These are phyloP conservation scores for Botryobasidium botryosum DNA, from an alignment of 768 basidiomycete genomes.

Conservation along the genomic window DNA sequence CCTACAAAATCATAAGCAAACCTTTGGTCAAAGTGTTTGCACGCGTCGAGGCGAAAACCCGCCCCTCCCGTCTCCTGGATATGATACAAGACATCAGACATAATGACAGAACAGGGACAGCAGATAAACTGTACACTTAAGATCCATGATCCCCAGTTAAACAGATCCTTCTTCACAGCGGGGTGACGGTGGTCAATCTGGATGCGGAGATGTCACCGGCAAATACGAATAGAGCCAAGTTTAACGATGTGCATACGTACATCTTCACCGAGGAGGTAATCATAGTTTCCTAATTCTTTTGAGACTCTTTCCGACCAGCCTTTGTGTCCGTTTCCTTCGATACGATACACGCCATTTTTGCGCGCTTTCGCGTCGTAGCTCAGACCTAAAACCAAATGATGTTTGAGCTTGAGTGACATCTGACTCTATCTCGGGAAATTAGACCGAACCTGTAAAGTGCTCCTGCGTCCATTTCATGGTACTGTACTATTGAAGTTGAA, in stretches of 20 bases:
- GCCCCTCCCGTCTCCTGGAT: constrained; percentile 23
- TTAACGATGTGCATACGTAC: too few species aligned
- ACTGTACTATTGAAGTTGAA: constrained; percentile 38
- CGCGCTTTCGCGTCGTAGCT: constrained; percentile 66
- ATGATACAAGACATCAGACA: neutral
- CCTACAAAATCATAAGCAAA: constrained; percentile 58
- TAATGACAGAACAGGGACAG: neutral
- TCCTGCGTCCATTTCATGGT: constrained; percentile 52
- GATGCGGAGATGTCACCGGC: too few species aligned
- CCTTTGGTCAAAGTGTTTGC: constrained; percentile 68
- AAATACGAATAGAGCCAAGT: too few species aligned
- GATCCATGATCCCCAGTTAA: constrained; percentile 67
- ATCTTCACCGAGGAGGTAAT: constrained; percentile 61
- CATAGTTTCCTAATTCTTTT: constrained; percentile 73
- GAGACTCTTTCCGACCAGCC: constrained; percentile 76
- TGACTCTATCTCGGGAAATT: neutral
- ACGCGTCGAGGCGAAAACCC: constrained; percentile 80
- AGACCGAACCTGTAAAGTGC: constrained; percentile 52
- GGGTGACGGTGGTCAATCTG: constrained; percentile 77
- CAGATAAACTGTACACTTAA: constrained; percentile 26
- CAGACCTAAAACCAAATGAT: constrained; percentile 31
- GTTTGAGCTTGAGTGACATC: neutral
- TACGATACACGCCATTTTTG: constrained; percentile 51
- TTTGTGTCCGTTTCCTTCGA: constrained; percentile 45
- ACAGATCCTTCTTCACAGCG: constrained; percentile 55